phyloP scores from a whole-genome alignment of 75 land plant genomes.

The Ceratopteris richardii region DNA sequence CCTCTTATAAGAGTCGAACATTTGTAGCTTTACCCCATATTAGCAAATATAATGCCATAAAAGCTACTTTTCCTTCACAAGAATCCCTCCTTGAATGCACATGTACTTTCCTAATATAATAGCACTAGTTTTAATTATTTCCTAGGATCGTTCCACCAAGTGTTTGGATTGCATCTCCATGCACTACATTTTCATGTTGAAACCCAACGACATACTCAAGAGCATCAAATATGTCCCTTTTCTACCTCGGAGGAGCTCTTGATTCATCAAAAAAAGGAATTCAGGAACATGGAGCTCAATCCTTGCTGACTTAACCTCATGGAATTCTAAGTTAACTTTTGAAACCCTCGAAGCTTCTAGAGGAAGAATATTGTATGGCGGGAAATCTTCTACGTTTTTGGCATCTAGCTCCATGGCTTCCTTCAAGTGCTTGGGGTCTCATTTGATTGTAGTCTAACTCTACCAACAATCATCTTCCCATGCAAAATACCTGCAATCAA shows the following conservation, averaged over 20 bases:
- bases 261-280: constrained; percentile 56
- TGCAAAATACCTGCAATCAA: too few relatives aligned
- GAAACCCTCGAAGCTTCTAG: constrained; percentile 71
- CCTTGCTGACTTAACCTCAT: constrained; percentile 75
- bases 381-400: constrained; percentile 47
- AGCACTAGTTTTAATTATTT: neutral
- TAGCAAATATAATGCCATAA: neutral
- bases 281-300: constrained; percentile 45
- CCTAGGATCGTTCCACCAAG: neutral
- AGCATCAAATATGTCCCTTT: constrained; percentile 78
- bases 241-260: constrained; percentile 34
- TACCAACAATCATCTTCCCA: too few relatives aligned
- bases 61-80: neutral
- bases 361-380: constrained; percentile 88
- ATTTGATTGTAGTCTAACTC: too few relatives aligned
- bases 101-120: neutral
- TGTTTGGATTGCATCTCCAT: too few relatives aligned
- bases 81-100: neutral
- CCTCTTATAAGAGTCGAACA: constrained; percentile 2
- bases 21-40: constrained; percentile 6
- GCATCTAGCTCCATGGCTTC: constrained; percentile 66
- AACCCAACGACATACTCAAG: constrained; percentile 90
- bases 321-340: constrained; percentile 60
- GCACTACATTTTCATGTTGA: constrained; percentile 73
- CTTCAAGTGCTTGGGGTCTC: constrained; percentile 65